Evolutionary conservation across 371 early-diverging fungal genomes (phyloP), one percentile per base, ranked within the genome.

Genomic region (Apophysomyces variabilis): DNA sequence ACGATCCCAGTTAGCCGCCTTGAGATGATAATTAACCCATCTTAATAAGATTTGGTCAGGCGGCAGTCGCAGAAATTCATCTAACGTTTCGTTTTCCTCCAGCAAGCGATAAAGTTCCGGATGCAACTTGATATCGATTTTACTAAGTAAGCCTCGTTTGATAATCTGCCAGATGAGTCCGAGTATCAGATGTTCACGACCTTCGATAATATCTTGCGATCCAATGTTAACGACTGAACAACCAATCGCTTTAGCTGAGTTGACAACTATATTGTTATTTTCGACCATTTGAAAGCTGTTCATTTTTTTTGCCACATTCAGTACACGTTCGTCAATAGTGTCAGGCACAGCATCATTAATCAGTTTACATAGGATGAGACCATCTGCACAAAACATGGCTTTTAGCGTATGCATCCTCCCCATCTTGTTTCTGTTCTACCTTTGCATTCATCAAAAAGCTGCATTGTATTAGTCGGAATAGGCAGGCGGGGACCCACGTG

Each of bases 161-260:
- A 96, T 95, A 66, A 96, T 95, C 71, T 96, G 96, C 97, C 97
- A 97, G 64, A 96, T 90, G 21, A 97, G 83, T 8, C 97, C 97
- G 61, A 97, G 82, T 67, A 96, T 89, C 73, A 97, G 83, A 70
- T 95, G 93, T 81, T 95, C 94, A 58, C 95, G 85, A 35, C 92
- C 95, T 70, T 96, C 95, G 59, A 94, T 92, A 67, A 97, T 74
- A 73, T 97, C 96, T 75, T 89, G 87, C 12, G 96, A 85, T 38
- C 96, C 96, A 81, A 96, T 95, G 80, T 97, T 97, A 60, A 96
- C 94, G 45, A 96, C 95, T 60, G 85, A 87, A 74, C 96, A 94
- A 21, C 96, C 96, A 67, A 96, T 95, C 54, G 96, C 96, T 76
- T 97, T 97, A 64, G 96, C 96, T 50, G 94, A 92, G 85, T 95